Conservation (phyloP, 1,284 basidiomycete species). For the Pseudozyma thailandica region DNA sequence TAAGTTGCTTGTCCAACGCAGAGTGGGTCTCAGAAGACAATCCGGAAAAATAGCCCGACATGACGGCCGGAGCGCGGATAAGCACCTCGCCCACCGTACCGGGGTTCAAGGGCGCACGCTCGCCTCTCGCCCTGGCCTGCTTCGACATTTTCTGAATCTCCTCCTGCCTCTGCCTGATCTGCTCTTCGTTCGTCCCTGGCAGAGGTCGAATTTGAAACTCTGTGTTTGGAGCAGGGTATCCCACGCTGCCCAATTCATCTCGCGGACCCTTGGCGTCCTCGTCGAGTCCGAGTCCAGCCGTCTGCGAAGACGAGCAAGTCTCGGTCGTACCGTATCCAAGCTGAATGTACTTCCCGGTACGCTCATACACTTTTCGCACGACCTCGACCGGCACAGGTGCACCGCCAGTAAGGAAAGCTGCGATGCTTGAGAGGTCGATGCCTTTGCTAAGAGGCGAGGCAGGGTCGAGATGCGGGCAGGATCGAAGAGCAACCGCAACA, state of each 20-base stretch:
- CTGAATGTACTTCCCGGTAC: constrained; percentile 66
- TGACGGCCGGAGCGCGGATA: constrained; percentile 42
- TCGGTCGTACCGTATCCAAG: constrained; percentile 60
- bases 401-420: constrained; percentile 67
- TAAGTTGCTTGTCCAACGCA: constrained; percentile 45
- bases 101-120: constrained; percentile 40
- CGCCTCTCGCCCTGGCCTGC: constrained; percentile 33
- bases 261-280: constrained; percentile 15
- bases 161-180: constrained; percentile 24
- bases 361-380: constrained; percentile 66
- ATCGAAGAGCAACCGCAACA: constrained; percentile 68
- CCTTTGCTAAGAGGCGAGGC: constrained; percentile 30
- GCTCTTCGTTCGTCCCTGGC: constrained; percentile 23
- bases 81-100: constrained; percentile 51
- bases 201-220: constrained; percentile 43
- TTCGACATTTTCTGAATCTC: constrained; percentile 31
- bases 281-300: constrained; percentile 29
- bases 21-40: constrained; percentile 46
- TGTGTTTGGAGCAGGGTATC: constrained; percentile 25
- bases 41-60: constrained; percentile 57
- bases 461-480: constrained; percentile 61
- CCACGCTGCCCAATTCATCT: constrained; percentile 53
- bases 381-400: constrained; percentile 68
- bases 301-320: constrained; percentile 43
- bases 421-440: constrained; percentile 66